Conservation (phyloP, 2,329 filamentous ascomycete species). For the Huntiella moniliformis region DNA sequence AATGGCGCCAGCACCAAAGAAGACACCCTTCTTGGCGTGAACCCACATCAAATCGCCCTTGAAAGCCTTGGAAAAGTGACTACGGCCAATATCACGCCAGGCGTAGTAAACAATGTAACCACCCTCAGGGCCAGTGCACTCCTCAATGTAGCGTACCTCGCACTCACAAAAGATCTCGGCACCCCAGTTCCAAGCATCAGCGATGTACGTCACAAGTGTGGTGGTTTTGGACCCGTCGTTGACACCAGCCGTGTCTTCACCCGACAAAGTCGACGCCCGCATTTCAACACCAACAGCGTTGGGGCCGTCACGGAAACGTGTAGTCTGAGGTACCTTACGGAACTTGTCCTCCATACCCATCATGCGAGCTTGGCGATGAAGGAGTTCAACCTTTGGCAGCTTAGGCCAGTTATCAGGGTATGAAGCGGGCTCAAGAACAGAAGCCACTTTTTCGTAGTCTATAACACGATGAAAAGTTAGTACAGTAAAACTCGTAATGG, state of each 20-base stretch:
- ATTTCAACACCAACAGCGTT: conserved; percentile 48
- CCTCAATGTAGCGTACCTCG: conserved; percentile 43
- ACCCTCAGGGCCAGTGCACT: conserved; percentile 30
- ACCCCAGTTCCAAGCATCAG: conserved; percentile 55
- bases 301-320: conserved; percentile 38
- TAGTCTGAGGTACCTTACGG: conserved; percentile 39
- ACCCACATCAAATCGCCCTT: conserved; percentile 48
- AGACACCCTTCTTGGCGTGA: conserved; percentile 43
- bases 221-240: conserved; percentile 52
- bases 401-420: conserved; percentile 40
- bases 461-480: not conserved
- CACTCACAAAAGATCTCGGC: conserved; percentile 53
- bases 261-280: conserved; percentile 38
- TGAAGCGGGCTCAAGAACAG: conserved; percentile 37
- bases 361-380: conserved; percentile 35
- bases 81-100: conserved; percentile 42
- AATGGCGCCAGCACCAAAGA: conserved; percentile 45
- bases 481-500: not conserved
- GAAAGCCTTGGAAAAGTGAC: conserved; percentile 33
- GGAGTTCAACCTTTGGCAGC: conserved; percentile 37
- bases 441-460: conserved; percentile 38
- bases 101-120: conserved; percentile 43
- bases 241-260: conserved; percentile 43
- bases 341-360: conserved; percentile 35
- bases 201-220: conserved; percentile 46